Conservation (phyloP, 305 asterid genomes). For the Plantago coronopus region DNA sequence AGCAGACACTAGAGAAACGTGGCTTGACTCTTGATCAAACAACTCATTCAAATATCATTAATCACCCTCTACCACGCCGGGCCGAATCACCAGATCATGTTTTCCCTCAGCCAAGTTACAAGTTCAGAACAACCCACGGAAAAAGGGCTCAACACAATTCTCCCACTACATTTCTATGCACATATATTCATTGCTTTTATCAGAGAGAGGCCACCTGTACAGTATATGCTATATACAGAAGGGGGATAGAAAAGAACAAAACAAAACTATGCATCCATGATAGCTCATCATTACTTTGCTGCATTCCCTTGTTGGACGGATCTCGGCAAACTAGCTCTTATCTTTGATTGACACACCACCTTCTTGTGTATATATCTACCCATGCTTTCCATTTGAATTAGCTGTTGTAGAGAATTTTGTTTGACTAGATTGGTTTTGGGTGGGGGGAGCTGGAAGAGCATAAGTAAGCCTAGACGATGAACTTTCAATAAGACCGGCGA, state of each 20-base stretch:
- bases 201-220: constrained; percentile 32
- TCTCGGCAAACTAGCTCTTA: constrained; percentile 13
- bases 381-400: constrained; percentile 50
- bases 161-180: constrained; percentile 2
- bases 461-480: constrained; percentile 78
- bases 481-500: constrained; percentile 92
- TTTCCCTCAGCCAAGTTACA: too few relatives aligned
- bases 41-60: neutral
- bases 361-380: constrained; percentile 12
- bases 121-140: too few relatives aligned
- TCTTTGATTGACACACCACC: constrained; percentile 8
- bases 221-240: constrained; percentile 30
- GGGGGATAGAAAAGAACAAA: neutral
- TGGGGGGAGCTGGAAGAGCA: constrained; percentile 75
- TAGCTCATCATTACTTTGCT: constrained; percentile 15
- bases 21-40: neutral
- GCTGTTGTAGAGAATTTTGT: constrained; percentile 36
- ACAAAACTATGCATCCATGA: constrained; percentile 19
- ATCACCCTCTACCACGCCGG: neutral
- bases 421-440: constrained; percentile 51
- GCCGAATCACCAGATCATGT: neutral
- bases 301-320: constrained; percentile 8
- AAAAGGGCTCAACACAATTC: neutral
- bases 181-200: neutral
- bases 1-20: too few relatives aligned